A percentile compares a stretch with the other conserved stretches of the same genome.
phyloP scores from a whole-genome alignment of 441 rosid genomes.

The Raphanus hybrid region DNA sequence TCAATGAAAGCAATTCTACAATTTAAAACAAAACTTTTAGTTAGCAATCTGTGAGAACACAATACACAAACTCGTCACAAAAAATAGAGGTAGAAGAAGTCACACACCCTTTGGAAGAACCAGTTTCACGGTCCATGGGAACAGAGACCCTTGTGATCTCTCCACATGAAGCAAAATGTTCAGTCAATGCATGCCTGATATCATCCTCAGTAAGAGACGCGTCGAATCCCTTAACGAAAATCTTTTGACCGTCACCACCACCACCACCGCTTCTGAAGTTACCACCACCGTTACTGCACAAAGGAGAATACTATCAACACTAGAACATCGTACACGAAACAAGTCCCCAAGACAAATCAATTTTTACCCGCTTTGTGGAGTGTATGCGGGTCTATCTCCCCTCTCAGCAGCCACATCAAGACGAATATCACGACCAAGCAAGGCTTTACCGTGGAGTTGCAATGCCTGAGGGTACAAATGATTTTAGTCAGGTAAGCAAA shows the following conservation, averaged over 20 bases:
- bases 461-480: constrained; percentile 52
- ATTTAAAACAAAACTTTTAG: not conserved
- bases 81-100: not conserved
- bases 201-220: constrained; percentile 53
- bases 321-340: not conserved
- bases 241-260: constrained; percentile 37
- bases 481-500: not conserved
- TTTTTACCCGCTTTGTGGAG: constrained; percentile 71
- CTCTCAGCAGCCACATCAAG: constrained; percentile 76
- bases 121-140: constrained; percentile 71
- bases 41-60: not conserved
- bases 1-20: constrained; percentile 79
- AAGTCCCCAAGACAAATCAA: not conserved
- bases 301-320: not conserved
- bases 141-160: constrained; percentile 61
- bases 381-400: constrained; percentile 59
- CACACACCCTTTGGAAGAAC: constrained; percentile 72
- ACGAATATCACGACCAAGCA: constrained; percentile 58
- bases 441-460: constrained; percentile 53
- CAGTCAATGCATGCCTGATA: constrained; percentile 53
- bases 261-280: constrained; percentile 37
- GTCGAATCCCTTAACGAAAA: constrained; percentile 73
- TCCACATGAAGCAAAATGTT: constrained; percentile 76
- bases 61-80: not conserved
- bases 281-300: not conserved